phyloP scores from a whole-genome alignment of 140 eudicot species.

The Flaveria floridana region DNA sequence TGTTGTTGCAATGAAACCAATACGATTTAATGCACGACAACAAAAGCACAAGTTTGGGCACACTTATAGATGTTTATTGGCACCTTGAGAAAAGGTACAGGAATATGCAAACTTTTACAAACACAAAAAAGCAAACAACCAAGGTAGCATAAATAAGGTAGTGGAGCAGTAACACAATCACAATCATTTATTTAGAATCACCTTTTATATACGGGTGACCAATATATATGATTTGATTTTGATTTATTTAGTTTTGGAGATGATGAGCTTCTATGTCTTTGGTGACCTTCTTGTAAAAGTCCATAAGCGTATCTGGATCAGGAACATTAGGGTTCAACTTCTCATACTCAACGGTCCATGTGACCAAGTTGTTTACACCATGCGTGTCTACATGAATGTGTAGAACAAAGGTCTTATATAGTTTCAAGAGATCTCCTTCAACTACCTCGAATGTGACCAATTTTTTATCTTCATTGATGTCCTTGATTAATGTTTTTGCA shows the following conservation, averaged over 20 bases:
- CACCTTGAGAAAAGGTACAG: background rate
- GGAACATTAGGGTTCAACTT: conserved; percentile 27
- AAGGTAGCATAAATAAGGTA: conserved; percentile 3
- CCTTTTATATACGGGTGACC: background rate
- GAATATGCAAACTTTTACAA: background rate
- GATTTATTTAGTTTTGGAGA: conserved; percentile 4
- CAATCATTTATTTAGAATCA: conserved; percentile 21
- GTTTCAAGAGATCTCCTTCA: conserved; percentile 30
- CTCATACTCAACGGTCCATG: conserved; percentile 46
- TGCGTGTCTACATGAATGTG: conserved; percentile 33
- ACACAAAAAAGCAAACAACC: conserved; percentile 2
- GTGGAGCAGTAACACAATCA: background rate
- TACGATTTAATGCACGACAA: background rate
- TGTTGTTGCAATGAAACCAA: too few relatives aligned
- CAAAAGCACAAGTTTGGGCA: background rate
- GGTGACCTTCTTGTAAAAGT: conserved; percentile 13
- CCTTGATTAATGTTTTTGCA: conserved; percentile 6
- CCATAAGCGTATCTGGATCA: conserved; percentile 32
- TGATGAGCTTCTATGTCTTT: conserved; percentile 29
- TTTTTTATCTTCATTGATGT: conserved; percentile 21
- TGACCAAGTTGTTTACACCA: conserved; percentile 31
- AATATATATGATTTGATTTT: background rate
- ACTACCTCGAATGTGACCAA: conserved; percentile 3
- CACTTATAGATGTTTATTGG: background rate
- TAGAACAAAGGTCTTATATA: conserved; percentile 30